Evolutionary conservation across 345 rosid species (phyloP), one percentile per base, ranked within the genome.

Genomic region (Alliaria petiolata): DNA sequence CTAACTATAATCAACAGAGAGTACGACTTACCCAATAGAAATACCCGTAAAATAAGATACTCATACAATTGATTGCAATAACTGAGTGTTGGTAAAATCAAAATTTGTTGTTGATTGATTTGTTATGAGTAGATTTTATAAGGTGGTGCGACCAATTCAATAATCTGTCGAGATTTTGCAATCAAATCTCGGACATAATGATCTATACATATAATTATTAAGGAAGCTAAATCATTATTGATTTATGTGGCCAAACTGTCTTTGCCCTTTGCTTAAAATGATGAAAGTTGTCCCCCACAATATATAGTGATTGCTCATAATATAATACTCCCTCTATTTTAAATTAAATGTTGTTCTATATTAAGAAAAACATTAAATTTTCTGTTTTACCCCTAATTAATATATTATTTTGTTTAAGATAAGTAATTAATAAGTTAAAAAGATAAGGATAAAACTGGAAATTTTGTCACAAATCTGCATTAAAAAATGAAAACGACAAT

Each of bases 261-360:
- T 76, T 60, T 62, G 66, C 74, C 68, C 73, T 60, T 75, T 50
- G 63, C 71, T 76, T 74, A 42, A 45, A 79, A 64, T 69, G 64
- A 65, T 76, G 69, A 79, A 81, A 81, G 78, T 42, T 76, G 72
- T 52, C 12, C 52, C 74, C 80, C 71, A 60, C 74, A 75, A 60
- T 25, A 25, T 62, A 22, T 38, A 26, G 50, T 53, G 30, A 62
- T 42, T 53, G 40, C 28, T 15, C 57, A 52, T n/a, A n/a, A n/a
- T n/a, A n/a, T n/a, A n/a, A n/a, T n/a, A n/a, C n/a, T n/a, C n/a
- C n/a, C n/a, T n/a, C n/a, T n/a, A n/a, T n/a, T n/a, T n/a, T n/a
- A n/a, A n/a, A n/a, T n/a, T n/a, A n/a, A n/a, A n/a, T n/a, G n/a
- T n/a, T n/a, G n/a, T n/a, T n/a, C n/a, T n/a, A n/a, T n/a, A n/a